Base-by-base conservation (phyloP, 2,329 filamentous ascomycete genomes). In the Epichloe amarillans region DNA sequence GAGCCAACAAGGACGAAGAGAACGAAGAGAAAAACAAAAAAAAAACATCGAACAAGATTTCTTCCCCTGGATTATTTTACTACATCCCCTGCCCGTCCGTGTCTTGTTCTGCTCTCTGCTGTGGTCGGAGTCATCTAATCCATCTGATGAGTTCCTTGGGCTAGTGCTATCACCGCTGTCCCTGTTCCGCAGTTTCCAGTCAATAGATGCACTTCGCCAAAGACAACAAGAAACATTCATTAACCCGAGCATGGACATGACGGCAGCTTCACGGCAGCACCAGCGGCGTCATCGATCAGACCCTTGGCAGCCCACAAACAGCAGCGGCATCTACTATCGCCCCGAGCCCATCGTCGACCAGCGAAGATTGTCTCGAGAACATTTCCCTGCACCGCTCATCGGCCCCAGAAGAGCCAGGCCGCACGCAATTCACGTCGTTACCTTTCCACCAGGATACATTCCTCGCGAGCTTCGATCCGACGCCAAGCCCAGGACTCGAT, bases 401-500 rank as follows among this genome's bases (percentile, higher is more conserved):
- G 65, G 64, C 43, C 65, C 68, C 39, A 63, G 69, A 46, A 61
- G 68, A 54, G 60, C 63, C 37, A 62, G 69, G 37, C 68, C 67
- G 11, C 68, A 71, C 56, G 63, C 68, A 38, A 71, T 71, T 50
- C 68, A 71, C 60, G 68, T 71, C 49, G 57, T 69, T 53, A 69
- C 67, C 30, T 71, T 66, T 50, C 69, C 69, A 3, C 58, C 67
- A 2, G 69, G 69, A 49, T 71, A 71, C 59, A 62, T 74, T 23
- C 72, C 72, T 17, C 65, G 66, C 52, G 72, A 75, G 52, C 58
- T 74, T 43, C 67, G 70, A 14, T 52, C 56, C 35, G 52, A 51
- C 45, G 37, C 50, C 33, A 54, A 26, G 7, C 37, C 52, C 19
- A 48, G 33, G 37, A 36, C 23, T 15, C 14, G 36, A 23, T 19